Percentiles rank a stretch among this genome's conserved stretches.
These are phyloP conservation scores for Hymenoscyphus linearis DNA, from an alignment of 2,329 filamentous ascomycete species.

Conservation along the genomic window DNA sequence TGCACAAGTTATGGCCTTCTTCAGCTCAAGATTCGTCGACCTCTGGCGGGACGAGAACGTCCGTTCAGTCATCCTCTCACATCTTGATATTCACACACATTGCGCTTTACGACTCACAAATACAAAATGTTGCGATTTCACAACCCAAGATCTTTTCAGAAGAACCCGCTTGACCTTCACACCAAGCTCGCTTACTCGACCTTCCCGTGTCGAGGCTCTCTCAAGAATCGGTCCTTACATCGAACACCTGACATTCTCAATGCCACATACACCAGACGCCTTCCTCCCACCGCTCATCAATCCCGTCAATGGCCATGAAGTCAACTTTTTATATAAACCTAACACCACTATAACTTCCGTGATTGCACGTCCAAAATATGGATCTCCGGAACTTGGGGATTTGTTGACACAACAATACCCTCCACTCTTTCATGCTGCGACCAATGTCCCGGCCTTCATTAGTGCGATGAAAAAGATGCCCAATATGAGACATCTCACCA, in stretches of 20 bases:
- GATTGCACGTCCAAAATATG: conserved; percentile 68
- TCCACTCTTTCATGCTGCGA: conserved; percentile 82
- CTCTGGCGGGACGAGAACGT: conserved; percentile 31
- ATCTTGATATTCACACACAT: conserved; percentile 32
- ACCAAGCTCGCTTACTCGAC: conserved; percentile 69
- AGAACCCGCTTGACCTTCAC: conserved; percentile 66
- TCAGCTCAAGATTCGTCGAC: conserved; percentile 27
- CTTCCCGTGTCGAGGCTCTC: conserved; percentile 67
- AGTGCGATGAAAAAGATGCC: conserved; percentile 63
- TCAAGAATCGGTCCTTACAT: conserved; percentile 73
- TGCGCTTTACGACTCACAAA: conserved; percentile 61
- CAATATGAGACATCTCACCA: conserved; percentile 67
- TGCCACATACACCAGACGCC: conserved; percentile 71
- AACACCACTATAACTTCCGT: conserved; percentile 60
- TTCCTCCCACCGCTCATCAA: conserved; percentile 83
- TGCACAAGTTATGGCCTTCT: conserved; percentile 32
- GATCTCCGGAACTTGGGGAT: conserved; percentile 71
- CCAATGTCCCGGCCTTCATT: conserved; percentile 81
- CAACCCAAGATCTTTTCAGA: conserved; percentile 65
- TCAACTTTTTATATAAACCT: conserved; percentile 76
- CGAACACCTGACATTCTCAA: conserved; percentile 70
- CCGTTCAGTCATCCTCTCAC: conserved; percentile 24
- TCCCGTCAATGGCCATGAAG: conserved; percentile 69
- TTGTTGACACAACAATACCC: conserved; percentile 83
- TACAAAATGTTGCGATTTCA: conserved; percentile 64